Conservation (phyloP, 768 basidiomycete species). For the Collybia mongolica region DNA sequence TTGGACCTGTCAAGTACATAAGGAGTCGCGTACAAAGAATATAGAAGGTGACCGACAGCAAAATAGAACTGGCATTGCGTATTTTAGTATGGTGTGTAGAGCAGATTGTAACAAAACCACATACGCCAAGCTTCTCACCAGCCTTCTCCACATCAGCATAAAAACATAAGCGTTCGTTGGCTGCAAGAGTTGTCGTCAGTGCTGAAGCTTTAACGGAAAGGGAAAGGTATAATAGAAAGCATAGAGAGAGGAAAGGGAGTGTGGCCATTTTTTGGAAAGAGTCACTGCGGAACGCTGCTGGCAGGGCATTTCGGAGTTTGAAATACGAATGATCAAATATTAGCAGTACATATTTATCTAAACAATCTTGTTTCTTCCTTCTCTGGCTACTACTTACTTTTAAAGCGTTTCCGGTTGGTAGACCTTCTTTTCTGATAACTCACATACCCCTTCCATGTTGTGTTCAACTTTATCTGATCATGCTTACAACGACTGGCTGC, state of each 20-base stretch:
- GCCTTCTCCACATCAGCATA: slow-evolving; percentile 96
- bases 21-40: neutral
- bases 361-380: too few species aligned
- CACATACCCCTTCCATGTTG: neutral
- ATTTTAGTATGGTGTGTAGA: slow-evolving; percentile 10
- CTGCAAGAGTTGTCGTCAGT: slow-evolving; percentile 73
- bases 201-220: slow-evolving; percentile 52
- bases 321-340: neutral
- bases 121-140: slow-evolving; percentile 86
- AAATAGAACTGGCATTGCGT: slow-evolving; percentile 81
- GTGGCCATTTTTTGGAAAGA: slow-evolving; percentile 6
- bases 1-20: slow-evolving; percentile 64
- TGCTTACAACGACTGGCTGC: slow-evolving; percentile 9
- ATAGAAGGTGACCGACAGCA: slow-evolving; percentile 59
- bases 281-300: slow-evolving; percentile 4
- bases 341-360: too few species aligned
- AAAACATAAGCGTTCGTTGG: slow-evolving; percentile 88
- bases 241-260: slow-evolving; percentile 21
- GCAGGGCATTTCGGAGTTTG: slow-evolving; percentile 13
- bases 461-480: slow-evolving; percentile 4
- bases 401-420: too few species aligned
- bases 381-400: too few species aligned
- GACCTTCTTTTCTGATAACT: too few species aligned
- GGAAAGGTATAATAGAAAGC: slow-evolving; percentile 34
- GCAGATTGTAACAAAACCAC: slow-evolving; percentile 23